Conservation (phyloP, 176 grass and related monocot species). For the Carex cristatella region DNA sequence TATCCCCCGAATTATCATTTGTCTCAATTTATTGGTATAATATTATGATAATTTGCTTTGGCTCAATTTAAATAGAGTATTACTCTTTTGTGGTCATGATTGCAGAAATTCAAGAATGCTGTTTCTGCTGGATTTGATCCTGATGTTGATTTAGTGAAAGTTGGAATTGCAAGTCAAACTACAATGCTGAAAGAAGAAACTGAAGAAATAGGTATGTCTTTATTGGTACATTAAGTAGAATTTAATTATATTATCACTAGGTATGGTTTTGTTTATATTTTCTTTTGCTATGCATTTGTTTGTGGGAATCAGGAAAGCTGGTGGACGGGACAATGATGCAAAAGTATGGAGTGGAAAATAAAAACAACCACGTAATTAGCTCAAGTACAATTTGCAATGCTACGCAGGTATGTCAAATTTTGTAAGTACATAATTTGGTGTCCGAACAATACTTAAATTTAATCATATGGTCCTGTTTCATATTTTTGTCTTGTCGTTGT, state of each 20-base stretch:
- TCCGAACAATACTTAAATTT: not conserved
- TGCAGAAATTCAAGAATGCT: conserved; percentile 92
- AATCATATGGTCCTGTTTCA: not conserved
- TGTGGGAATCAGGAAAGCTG: conserved; percentile 56
- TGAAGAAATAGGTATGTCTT: conserved; percentile 78
- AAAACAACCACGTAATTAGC: conserved; percentile 73
- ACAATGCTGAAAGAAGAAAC: conserved; percentile 99
- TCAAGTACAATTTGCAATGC: conserved; percentile 98
- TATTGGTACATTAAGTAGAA: not conserved
- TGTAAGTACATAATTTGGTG: not conserved
- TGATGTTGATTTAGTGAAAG: conserved; percentile 73
- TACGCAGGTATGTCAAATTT: conserved; percentile 59
- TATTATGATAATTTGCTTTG: conserved; percentile 1
- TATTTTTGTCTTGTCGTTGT: not conserved
- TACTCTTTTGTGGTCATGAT: not conserved
- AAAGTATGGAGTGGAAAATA: conserved; percentile 74
- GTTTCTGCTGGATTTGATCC: conserved; percentile 90
- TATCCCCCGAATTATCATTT: not conserved
- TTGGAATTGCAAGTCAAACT: conserved; percentile 98
- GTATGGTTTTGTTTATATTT: not conserved
- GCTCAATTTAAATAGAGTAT: not conserved
- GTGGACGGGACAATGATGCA: conserved; percentile 88
- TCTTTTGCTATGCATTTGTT: conserved; percentile 1
- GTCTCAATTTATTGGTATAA: conserved; percentile 1
- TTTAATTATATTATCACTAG: not conserved